Evolutionary conservation across 129 eudicot genomes (phyloP).

Genomic region (Artemisia argyi): DNA sequence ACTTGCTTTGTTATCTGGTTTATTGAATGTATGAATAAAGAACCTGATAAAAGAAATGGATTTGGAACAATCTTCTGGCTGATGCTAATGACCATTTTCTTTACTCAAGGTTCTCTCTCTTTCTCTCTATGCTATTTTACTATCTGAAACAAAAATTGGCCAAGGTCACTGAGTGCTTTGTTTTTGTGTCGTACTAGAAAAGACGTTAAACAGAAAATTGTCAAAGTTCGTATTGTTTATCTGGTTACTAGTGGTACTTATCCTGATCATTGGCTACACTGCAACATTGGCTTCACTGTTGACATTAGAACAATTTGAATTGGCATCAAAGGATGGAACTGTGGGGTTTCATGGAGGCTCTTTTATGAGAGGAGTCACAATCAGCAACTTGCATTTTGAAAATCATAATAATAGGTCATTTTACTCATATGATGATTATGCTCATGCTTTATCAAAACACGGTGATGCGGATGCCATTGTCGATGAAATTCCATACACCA

Average conservation of each 20-base stretch:
- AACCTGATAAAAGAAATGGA: constrained; percentile 25
- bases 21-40: constrained; percentile 26
- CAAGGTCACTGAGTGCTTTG: not conserved
- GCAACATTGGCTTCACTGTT: constrained; percentile 41
- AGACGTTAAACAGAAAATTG: not conserved
- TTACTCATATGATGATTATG: constrained; percentile 13
- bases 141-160: no score
- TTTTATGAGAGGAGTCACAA: constrained; percentile 9
- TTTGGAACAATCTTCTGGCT: constrained; percentile 34
- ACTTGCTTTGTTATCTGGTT: no score
- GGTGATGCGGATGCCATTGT: constrained; percentile 32
- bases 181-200: not conserved
- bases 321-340: constrained; percentile 12
- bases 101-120: constrained; percentile 38
- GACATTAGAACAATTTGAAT: constrained; percentile 36
- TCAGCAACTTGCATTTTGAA: not conserved
- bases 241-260: constrained; percentile 28
- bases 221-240: not conserved
- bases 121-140: no score
- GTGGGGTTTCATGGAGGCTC: constrained; percentile 28
- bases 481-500: constrained; percentile 28
- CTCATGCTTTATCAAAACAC: constrained; percentile 30
- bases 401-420: not conserved
- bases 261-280: constrained; percentile 38
- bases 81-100: constrained; percentile 37